Evolutionary conservation across 768 basidiomycete species (phyloP).

Genomic region (Leucogyrophana mollusca): DNA sequence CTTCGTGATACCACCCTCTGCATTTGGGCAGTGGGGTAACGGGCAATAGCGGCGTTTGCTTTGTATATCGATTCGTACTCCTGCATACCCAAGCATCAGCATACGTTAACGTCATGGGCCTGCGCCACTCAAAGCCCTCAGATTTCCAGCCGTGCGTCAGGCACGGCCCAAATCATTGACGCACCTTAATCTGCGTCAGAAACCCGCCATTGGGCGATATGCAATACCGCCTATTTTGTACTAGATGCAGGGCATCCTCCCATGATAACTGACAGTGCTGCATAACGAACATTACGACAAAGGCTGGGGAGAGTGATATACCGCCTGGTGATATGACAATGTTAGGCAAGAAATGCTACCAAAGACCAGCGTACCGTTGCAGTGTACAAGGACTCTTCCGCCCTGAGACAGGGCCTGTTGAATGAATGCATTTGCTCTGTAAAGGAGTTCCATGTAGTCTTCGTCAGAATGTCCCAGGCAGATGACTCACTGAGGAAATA

Average conservation of each 20-base stretch:
- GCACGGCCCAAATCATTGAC: conserved; percentile 4
- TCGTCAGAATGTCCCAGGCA: not conserved
- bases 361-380: conserved; percentile 60
- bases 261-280: conserved; percentile 76
- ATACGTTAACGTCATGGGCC: no score
- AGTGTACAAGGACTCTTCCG: conserved; percentile 84
- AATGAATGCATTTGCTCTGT: conserved; percentile 76
- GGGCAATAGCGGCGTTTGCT: conserved; percentile 67
- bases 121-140: conserved; percentile 3
- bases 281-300: conserved; percentile 95
- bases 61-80: conserved; percentile 94
- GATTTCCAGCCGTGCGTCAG: not conserved
- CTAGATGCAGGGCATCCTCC: conserved; percentile 87
- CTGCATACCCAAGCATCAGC: no score
- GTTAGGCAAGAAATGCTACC: not conserved
- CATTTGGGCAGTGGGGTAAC: conserved; percentile 44
- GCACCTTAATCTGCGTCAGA: conserved; percentile 86
- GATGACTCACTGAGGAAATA: conserved; percentile 75
- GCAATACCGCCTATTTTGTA: conserved; percentile 90
- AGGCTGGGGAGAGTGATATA: conserved; percentile 83
- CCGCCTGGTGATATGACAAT: conserved; percentile 51
- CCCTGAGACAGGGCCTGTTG: conserved; percentile 53
- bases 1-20: conserved; percentile 51
- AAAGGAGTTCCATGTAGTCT: conserved; percentile 1
- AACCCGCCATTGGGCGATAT: conserved; percentile 93